Evolutionary conservation across 495 filamentous ascomycete genomes (phyloP).

Genomic region (Penicillium macrosclerotiorum): DNA sequence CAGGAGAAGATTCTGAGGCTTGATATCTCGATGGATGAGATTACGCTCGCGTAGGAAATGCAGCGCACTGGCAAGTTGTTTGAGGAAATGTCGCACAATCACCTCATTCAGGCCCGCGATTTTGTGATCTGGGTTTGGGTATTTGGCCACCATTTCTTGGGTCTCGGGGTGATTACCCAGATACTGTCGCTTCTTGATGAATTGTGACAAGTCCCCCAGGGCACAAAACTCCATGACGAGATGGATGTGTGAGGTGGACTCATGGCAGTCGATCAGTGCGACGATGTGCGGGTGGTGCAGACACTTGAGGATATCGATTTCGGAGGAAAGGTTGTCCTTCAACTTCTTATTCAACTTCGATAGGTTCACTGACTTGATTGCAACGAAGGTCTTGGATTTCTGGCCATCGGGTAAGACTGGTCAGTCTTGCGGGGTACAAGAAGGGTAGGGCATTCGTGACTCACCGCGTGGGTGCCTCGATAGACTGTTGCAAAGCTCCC

Average conservation of each 20-base stretch:
- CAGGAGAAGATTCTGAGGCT: conserved; percentile 92
- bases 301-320: conserved; percentile 90
- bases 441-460: conserved; percentile 25
- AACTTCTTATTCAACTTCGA: conserved; percentile 89
- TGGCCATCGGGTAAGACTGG: conserved; percentile 21
- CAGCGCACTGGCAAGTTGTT: conserved; percentile 90
- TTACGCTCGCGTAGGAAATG: conserved; percentile 81
- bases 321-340: conserved; percentile 90
- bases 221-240: conserved; percentile 99
- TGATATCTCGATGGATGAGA: conserved; percentile 94
- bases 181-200: conserved; percentile 89
- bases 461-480: conserved; percentile 77
- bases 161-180: conserved; percentile 73
- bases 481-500: conserved; percentile 96
- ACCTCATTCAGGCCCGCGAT: conserved; percentile 90
- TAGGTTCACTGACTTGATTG: conserved; percentile 93
- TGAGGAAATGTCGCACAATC: conserved; percentile 88
- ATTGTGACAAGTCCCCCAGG: conserved; percentile 85
- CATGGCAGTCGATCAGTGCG: conserved; percentile 87
- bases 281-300: conserved; percentile 97
- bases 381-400: conserved; percentile 69
- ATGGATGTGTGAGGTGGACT: conserved; percentile 84
- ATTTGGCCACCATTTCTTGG: conserved; percentile 82
- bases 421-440: conserved; percentile 37
- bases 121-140: conserved; percentile 76